Evolutionary conservation across 2,329 filamentous ascomycete genomes (phyloP).

Genomic region (Hypomyces rosellus): DNA sequence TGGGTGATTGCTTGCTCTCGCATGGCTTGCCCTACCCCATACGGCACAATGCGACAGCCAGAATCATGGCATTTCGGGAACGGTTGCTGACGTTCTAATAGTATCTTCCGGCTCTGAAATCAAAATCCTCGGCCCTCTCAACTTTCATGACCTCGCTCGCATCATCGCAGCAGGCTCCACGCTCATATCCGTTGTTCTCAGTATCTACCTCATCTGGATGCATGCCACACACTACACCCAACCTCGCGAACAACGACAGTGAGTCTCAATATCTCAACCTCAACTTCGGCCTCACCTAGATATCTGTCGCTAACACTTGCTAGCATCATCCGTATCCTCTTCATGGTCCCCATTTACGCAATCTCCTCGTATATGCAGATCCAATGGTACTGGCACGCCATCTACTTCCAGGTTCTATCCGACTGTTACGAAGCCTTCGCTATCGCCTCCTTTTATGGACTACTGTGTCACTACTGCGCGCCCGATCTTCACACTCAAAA

Average conservation of each 20-base stretch:
- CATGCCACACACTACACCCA: constrained; percentile 57
- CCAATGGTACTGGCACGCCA: constrained; percentile 66
- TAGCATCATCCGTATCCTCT: constrained; percentile 79
- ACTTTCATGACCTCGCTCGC: constrained; percentile 50
- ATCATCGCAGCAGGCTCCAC: constrained; percentile 44
- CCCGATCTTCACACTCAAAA: constrained; percentile 76
- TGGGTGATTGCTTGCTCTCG: background rate
- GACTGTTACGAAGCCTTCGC: constrained; percentile 89
- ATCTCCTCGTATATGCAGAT: constrained; percentile 68
- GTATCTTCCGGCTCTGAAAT: constrained; percentile 40
- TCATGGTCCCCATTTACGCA: constrained; percentile 81
- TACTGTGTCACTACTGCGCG: constrained; percentile 75
- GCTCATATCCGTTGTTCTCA: constrained; percentile 45
- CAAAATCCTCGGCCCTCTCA: constrained; percentile 40
- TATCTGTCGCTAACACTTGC: constrained; percentile 1
- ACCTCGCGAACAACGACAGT: constrained; percentile 54
- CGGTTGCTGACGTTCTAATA: constrained; percentile 16
- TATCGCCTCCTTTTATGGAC: constrained; percentile 78
- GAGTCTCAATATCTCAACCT: constrained; percentile 17
- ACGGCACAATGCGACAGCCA: background rate
- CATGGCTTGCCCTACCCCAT: too few species aligned
- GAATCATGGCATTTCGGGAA: background rate
- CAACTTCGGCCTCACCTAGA: background rate
- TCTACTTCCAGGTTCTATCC: constrained; percentile 75
- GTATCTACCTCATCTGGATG: constrained; percentile 51